Base-by-base conservation (phyloP, 441 rosid genomes). In the Eruca vesicaria region DNA sequence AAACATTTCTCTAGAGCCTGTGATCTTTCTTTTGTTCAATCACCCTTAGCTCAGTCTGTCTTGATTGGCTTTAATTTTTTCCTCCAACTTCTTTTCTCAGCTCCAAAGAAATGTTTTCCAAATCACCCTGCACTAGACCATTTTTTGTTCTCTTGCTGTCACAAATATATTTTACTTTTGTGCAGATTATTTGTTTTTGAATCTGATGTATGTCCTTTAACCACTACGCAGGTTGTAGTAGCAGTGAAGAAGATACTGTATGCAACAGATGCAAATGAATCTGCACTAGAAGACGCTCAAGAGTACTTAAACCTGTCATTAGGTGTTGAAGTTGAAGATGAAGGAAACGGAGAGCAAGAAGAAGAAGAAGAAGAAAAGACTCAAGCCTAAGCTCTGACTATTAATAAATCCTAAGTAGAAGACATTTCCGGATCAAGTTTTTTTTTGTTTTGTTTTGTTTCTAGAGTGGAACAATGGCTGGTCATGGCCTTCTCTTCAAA, bases 181-280 rank as follows among this genome's bases (percentile, higher is more conserved):
- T 38, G 63, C 62, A 68, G 14, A 43, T 21, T 15, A 16, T 71
- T 29, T 5, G 2, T 35, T 23, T 79, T 76, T 19, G 29, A 63
- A 8, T 50, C 61, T 69, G 66, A 63, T 56, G 18, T 72, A 57
- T 55, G 14, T 14, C 77, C 0, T 69, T 66, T 53, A 56, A 76
- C 21, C 21, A 59, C 63, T 14, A 29, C 12, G 78, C 91, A 93
- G 98, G 83, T 93, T 84, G 81, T 89, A 48, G 83, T 82, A 36
- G 98, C 95, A 64, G 79, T 96, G 66, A 96, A 89, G 89, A 93
- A 90, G 86, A 89, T 96, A 83, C 57, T 93, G 58, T 95, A 93
- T 60, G 94, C 98, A 60, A 92, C 87, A 0, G 95, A 93, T 78
- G 92, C 88, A 6, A 84, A 89, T 76, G 91, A 90, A 80, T 91